These are phyloP conservation scores for Calocera viscosa DNA, from an alignment of 768 basidiomycete species.

Conservation along the genomic window DNA sequence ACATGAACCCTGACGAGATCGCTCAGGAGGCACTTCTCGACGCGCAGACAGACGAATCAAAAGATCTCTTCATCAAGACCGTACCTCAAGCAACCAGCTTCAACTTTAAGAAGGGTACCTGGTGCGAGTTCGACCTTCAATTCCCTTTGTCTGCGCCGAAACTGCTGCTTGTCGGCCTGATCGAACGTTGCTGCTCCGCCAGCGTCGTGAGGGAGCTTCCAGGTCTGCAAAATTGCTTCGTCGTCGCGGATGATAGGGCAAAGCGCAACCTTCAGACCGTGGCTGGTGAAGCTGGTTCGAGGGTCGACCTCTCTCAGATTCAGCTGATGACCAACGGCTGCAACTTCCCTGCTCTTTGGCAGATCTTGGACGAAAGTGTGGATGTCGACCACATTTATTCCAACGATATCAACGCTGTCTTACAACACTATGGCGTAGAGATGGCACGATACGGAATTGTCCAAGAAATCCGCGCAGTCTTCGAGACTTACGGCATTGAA, in stretches of 20 bases:
- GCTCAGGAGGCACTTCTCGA: constrained; percentile 40
- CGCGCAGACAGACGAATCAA: constrained; percentile 22
- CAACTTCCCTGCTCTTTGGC: constrained; percentile 83
- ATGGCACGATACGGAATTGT: constrained; percentile 87
- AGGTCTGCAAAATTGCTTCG: constrained; percentile 79
- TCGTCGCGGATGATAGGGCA: constrained; percentile 46
- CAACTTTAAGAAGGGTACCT: constrained; percentile 36
- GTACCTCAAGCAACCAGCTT: constrained; percentile 62
- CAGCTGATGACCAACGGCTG: constrained; percentile 60
- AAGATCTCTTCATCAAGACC: constrained; percentile 32
- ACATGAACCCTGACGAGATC: constrained; percentile 26
- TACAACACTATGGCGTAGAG: constrained; percentile 91
- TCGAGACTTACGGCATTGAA: constrained; percentile 89
- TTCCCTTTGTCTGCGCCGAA: constrained; percentile 83
- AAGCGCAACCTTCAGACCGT: constrained; percentile 33
- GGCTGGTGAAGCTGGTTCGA: background rate
- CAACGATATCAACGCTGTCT: constrained; percentile 86
- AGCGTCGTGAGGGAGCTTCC: constrained; percentile 84
- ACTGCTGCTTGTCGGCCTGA: constrained; percentile 81
- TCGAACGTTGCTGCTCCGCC: constrained; percentile 73
- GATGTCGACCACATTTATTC: constrained; percentile 76
- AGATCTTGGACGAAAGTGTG: constrained; percentile 45
- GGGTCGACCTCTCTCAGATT: background rate
- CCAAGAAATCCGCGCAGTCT: constrained; percentile 81
- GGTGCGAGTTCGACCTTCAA: constrained; percentile 31